Base-by-base conservation (phyloP, 2,329 filamentous ascomycete genomes). In the Ilyonectria mors-panacis region DNA sequence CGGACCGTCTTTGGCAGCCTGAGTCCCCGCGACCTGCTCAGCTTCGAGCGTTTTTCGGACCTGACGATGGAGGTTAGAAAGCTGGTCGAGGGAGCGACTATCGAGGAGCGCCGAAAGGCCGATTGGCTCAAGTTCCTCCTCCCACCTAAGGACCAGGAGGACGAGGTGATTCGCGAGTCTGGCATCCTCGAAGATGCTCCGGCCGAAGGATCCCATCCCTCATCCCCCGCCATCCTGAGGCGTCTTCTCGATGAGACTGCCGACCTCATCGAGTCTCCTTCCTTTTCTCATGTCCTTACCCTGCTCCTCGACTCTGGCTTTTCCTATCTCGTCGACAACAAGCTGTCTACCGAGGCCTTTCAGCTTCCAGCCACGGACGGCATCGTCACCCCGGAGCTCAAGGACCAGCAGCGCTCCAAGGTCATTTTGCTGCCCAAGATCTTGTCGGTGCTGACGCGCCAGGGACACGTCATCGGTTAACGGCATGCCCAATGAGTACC, bases 231-330 rank as follows among this genome's bases (percentile, higher is more conserved):
- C 7, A 88, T 91, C 1, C 88, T 99, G 63, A 91, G 95, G 63
- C 92, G 93, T 65, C 88, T 99, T 21, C 88, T 99, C 1, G 95
- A 99, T 78, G 96, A 99, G 84, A 98, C 96, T 2, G 93, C 95
- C 44, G 96, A 99, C 78, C 88, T 99, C 26, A 92, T 98, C 77
- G 96, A 99, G 78, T 98, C 96, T 1, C 96, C 96, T 0, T 89
- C 93, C 39, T 98, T 98, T 81, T 89, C 91, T 0, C 92, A 94
- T 76, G 94, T 99, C 39, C 87, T 98, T 50, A 94, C 92, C 2
- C 90, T 93, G 65, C 88, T 98, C 63, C 92, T 98, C 66, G 95
- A 98, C 79, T 88, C 94, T 51, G 93, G 92, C 61, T 99, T 98
- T 82, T 93, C 93, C 3, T 89, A 92, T 26, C 87, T 99, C 17